These are phyloP conservation scores for Ceratobasidium sp. DNA, from an alignment of 1,284 basidiomycete genomes.

Conservation along the genomic window DNA sequence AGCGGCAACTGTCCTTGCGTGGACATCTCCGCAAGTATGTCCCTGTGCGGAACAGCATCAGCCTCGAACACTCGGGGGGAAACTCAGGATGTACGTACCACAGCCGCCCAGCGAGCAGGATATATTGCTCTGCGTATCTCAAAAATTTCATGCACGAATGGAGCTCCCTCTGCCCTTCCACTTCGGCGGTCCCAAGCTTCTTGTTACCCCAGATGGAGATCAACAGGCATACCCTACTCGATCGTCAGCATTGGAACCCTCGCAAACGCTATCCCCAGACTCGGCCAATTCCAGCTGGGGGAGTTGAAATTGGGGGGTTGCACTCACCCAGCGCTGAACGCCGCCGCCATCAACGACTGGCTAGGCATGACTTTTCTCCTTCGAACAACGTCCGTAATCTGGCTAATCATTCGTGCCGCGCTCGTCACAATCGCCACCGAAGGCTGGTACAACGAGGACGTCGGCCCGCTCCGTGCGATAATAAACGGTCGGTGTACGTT, in stretches of 20 bases:
- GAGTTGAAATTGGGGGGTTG: constrained; percentile 1
- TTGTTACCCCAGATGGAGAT: constrained; percentile 39
- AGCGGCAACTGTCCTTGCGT: constrained; percentile 33
- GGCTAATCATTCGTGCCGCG: constrained; percentile 30
- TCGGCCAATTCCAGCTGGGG: background rate
- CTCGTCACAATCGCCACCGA: constrained; percentile 27
- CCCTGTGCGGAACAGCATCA: background rate
- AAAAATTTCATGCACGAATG: constrained; percentile 41
- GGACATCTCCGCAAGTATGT: constrained; percentile 36
- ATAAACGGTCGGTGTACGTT: constrained; percentile 42
- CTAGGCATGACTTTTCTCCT: constrained; percentile 31
- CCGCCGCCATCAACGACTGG: constrained; percentile 19
- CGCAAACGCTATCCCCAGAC: constrained; percentile 16
- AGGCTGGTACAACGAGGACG: constrained; percentile 33
- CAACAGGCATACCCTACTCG: constrained; percentile 27
- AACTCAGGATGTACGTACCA: constrained; percentile 8
- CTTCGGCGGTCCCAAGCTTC: constrained; percentile 33
- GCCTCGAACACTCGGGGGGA: background rate
- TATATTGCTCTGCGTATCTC: constrained; percentile 19
- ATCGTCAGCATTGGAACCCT: constrained; percentile 2
- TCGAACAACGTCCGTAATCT: constrained; percentile 19
- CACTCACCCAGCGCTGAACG: constrained; percentile 41
- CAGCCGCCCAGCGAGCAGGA: constrained; percentile 24
- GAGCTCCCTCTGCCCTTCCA: constrained; percentile 31
- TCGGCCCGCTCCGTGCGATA: constrained; percentile 20